These are phyloP conservation scores for Ustilago vetiveriae DNA, from an alignment of 1,284 basidiomycete genomes.

Conservation along the genomic window DNA sequence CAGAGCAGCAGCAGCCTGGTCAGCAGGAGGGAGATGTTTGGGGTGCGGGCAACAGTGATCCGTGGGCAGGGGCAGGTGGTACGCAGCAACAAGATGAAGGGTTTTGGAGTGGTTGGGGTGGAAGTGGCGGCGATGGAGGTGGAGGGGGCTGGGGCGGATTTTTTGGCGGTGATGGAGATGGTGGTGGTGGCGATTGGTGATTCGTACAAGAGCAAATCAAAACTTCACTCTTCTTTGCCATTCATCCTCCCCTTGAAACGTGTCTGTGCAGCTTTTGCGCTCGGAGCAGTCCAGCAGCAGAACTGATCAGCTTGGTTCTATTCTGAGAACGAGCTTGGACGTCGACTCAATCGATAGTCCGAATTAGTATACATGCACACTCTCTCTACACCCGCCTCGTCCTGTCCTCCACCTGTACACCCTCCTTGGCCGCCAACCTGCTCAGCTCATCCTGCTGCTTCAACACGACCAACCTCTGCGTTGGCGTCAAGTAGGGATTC, in stretches of 20 bases:
- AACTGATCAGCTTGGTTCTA: no score
- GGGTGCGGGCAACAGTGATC: constrained; percentile 29
- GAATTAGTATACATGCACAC: no score
- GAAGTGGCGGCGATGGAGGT: constrained; percentile 14
- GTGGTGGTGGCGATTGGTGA: constrained; percentile 24
- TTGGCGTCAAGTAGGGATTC: constrained; percentile 27
- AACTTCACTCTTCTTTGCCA: not conserved
- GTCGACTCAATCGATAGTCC: no score
- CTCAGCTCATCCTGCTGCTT: constrained; percentile 26
- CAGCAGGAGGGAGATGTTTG: constrained; percentile 30
- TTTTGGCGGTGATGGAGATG: constrained; percentile 32
- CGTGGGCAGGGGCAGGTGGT: constrained; percentile 35
- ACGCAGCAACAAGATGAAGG: constrained; percentile 21
- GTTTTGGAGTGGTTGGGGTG: constrained; percentile 26
- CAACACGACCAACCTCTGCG: constrained; percentile 21
- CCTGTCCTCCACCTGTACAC: constrained; percentile 12
- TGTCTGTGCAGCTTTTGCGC: no score
- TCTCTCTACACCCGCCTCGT: not conserved
- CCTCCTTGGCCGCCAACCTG: constrained; percentile 1
- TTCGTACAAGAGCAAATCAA: no score
- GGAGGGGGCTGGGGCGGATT: constrained; percentile 46
- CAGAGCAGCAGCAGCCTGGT: constrained; percentile 20
- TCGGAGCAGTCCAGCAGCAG: no score
- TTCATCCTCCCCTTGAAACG: no score
- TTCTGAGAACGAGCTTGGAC: no score